Conservation (phyloP, 148 eudicot species). For the Nepenthes gracilis region DNA sequence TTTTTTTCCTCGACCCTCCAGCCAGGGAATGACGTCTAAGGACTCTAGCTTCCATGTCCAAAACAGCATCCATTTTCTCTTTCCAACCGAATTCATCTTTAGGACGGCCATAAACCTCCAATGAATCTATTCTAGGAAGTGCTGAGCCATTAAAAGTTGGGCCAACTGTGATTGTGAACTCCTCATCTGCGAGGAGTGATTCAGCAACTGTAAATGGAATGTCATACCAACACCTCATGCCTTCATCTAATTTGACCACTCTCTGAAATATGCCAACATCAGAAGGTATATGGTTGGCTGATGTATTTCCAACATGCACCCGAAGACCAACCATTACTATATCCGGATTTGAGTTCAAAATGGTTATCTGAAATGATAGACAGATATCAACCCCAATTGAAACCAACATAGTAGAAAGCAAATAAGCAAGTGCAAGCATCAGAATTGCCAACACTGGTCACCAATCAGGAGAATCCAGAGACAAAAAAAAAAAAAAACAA, state of each 20-base stretch:
- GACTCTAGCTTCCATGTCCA: slow-evolving; percentile 89
- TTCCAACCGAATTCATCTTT: slow-evolving; percentile 99
- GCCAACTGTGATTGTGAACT: slow-evolving; percentile 63
- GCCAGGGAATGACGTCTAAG: slow-evolving; percentile 67
- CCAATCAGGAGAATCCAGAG: not conserved
- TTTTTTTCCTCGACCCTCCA: slow-evolving; percentile 58
- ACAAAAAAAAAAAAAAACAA: not conserved
- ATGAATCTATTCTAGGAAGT: slow-evolving; percentile 75
- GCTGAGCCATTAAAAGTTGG: slow-evolving; percentile 73
- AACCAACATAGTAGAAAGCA: not conserved
- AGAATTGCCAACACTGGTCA: not conserved
- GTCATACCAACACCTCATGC: slow-evolving; percentile 99
- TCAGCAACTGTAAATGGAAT: slow-evolving; percentile 95
- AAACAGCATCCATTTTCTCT: slow-evolving; percentile 94
- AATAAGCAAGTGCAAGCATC: not conserved
- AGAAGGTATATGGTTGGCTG: slow-evolving; percentile 88
- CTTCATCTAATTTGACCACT: slow-evolving; percentile 81
- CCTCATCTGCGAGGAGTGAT: slow-evolving; percentile 98
- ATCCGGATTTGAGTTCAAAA: slow-evolving; percentile 90
- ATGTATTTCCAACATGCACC: slow-evolving; percentile 85
- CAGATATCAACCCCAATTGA: not conserved
- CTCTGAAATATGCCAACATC: slow-evolving; percentile 84
- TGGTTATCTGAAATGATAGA: slow-evolving; percentile 49
- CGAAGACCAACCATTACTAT: slow-evolving; percentile 97
- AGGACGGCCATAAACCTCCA: slow-evolving; percentile 96